phyloP scores from a whole-genome alignment of 2,329 filamentous ascomycete species.

The Diaporthe vexans region DNA sequence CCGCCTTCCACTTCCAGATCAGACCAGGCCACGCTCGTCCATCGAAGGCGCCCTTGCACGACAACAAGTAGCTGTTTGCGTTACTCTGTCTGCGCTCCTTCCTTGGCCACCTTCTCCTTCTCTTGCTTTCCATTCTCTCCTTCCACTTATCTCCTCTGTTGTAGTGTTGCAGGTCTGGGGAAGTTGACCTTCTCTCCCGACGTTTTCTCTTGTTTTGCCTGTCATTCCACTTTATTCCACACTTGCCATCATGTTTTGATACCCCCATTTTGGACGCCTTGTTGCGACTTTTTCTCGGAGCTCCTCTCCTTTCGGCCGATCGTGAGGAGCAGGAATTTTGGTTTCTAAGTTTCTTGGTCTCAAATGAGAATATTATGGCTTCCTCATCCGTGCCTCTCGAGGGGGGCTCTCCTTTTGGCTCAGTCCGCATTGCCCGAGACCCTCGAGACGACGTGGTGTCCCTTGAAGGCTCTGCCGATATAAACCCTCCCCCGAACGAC shows the following conservation, averaged over 20 bases:
- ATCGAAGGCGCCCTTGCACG: slow-evolving; percentile 33
- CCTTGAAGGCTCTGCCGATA: background rate
- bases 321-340: slow-evolving; percentile 35
- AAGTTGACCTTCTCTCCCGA: slow-evolving; percentile 39
- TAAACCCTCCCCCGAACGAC: slow-evolving; percentile 2
- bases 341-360: slow-evolving; percentile 35
- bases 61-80: slow-evolving; percentile 21
- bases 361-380: slow-evolving; percentile 37
- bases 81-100: slow-evolving; percentile 27
- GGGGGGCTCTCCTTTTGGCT: slow-evolving; percentile 33
- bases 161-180: slow-evolving; percentile 17
- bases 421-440: slow-evolving; percentile 33
- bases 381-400: slow-evolving; percentile 34
- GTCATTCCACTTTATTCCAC: slow-evolving; percentile 29
- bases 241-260: slow-evolving; percentile 39
- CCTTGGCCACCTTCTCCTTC: slow-evolving; percentile 24
- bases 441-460: background rate
- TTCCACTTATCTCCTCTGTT: slow-evolving; percentile 17
- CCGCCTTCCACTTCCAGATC: slow-evolving; percentile 15
- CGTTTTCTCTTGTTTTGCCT: slow-evolving; percentile 9
- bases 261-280: slow-evolving; percentile 37
- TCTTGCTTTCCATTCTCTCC: slow-evolving; percentile 1
- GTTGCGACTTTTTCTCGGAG: slow-evolving; percentile 33
- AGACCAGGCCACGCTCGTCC: slow-evolving; percentile 18
- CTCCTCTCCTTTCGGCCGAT: slow-evolving; percentile 16